Conservation (phyloP, 257 asterid species). For the Solanum gandarillasii region DNA sequence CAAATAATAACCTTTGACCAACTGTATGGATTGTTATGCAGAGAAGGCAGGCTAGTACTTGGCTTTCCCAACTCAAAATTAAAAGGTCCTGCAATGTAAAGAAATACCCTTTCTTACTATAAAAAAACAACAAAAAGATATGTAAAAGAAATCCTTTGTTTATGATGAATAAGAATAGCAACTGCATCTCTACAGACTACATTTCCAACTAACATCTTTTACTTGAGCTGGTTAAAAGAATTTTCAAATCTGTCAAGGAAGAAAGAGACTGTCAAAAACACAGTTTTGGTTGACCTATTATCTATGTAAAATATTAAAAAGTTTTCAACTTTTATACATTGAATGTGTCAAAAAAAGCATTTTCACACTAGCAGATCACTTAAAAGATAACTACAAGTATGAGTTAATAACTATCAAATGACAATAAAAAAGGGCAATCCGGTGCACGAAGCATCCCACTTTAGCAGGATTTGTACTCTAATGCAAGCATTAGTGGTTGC, state of each 20-base stretch:
- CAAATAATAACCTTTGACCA: conserved; percentile 78
- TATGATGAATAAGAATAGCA: background rate
- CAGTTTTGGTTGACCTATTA: background rate
- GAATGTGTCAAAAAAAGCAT: background rate
- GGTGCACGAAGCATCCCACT: background rate
- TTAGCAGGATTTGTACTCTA: background rate
- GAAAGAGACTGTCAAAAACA: background rate
- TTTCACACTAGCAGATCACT: background rate
- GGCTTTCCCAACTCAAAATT: conserved; percentile 62
- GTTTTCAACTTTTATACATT: background rate
- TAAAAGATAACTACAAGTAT: background rate
- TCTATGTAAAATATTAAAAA: too few species aligned
- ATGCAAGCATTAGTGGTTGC: background rate
- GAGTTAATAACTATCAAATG: background rate
- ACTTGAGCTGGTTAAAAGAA: background rate
- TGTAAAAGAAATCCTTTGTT: background rate
- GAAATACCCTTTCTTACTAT: background rate
- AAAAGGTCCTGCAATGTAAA: conserved; percentile 67
- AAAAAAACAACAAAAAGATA: background rate
- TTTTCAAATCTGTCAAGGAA: background rate
- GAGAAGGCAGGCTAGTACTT: conserved; percentile 46
- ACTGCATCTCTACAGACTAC: background rate
- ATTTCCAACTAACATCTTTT: background rate
- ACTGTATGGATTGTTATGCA: conserved; percentile 82
- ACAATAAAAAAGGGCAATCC: background rate